Base-by-base conservation (phyloP, 2,329 filamentous ascomycete species). In the Aspergillus eucalypticola region DNA sequence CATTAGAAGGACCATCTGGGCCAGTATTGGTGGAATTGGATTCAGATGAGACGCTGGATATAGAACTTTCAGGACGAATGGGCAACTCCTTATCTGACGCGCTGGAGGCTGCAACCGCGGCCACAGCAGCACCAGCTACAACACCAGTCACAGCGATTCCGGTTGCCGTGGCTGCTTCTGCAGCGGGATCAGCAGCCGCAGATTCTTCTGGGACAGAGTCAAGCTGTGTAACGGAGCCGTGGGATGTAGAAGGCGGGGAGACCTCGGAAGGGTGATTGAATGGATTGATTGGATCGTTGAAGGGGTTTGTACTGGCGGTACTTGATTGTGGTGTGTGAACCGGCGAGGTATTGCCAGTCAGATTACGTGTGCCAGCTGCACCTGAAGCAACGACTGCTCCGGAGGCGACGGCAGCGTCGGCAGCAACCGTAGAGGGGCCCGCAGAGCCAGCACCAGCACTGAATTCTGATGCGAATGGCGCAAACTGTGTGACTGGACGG, bases 401-500 rank as follows among this genome's bases (percentile, higher is more conserved):
- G 10, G 66, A 19, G 27, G 56, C 64, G 29, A 63, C 25, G 8
- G 65, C 60, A 41, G 64, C 66, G n/a, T 62, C 64, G 23, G 62
- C 63, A 42, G 61, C 65, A 52, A 51, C 62, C 27, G 58, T 56
- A 46, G 62, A 56, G 8, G 67, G 55, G 54, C 68, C 67, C 27
- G 67, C 69, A 21, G 66, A 63, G 58, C 74, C 66, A 59, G 67
- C 62, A 59, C 64, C 74, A 76, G 58, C 15, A 21, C 46, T 5
- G 74, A 75, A 61, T 73, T 79, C 63, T 90, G 83, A 70, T 86
- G 87, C 5, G 91, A 90, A 41, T 13, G 53, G 53, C 21, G 91
- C 83, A 77, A 96, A 93, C 69, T 95, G 88, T 42, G 91, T 94
- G 52, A 95, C 85, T 2, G 92, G 92, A 53, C 92, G 89, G 56